phyloP scores from a whole-genome alignment of 768 basidiomycete species.

The Tylopilus sp. region DNA sequence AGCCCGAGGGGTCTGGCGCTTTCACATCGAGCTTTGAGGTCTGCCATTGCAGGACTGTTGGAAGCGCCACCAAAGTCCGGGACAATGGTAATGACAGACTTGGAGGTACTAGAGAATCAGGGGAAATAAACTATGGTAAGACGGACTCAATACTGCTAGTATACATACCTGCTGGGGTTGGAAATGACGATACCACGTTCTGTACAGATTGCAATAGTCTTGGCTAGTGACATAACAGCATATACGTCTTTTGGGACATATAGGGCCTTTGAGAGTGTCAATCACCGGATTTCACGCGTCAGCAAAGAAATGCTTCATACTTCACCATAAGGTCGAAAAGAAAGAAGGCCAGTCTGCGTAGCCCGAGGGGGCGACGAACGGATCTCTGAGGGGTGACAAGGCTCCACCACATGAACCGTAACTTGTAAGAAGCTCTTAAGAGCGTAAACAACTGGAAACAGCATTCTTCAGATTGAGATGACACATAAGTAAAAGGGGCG shows the following conservation, averaged over 20 bases:
- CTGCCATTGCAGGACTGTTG: constrained; percentile 38
- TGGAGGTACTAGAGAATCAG: constrained; percentile 35
- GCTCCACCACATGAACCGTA: constrained; percentile 61
- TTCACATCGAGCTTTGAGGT: constrained; percentile 59
- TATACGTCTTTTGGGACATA: constrained; percentile 71
- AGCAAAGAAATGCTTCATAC: constrained; percentile 37
- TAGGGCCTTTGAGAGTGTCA: constrained; percentile 43
- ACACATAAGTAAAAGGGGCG: constrained; percentile 12
- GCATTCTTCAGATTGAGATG: constrained; percentile 4
- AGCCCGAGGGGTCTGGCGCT: constrained; percentile 64
- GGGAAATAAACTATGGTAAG: not conserved
- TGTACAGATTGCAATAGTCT: constrained; percentile 64
- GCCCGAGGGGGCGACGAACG: constrained; percentile 36
- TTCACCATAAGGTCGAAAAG: constrained; percentile 64
- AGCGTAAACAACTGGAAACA: constrained; percentile 60
- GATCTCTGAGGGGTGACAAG: constrained; percentile 39
- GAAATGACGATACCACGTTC: constrained; percentile 62
- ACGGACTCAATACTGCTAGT: constrained; percentile 16
- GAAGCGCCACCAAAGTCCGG: constrained; percentile 53
- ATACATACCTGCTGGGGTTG: constrained; percentile 59
- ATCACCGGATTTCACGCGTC: not conserved
- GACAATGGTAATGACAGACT: constrained; percentile 44
- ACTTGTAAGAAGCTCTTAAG: constrained; percentile 58
- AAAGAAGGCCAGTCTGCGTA: constrained; percentile 26
- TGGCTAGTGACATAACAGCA: constrained; percentile 55